These are phyloP conservation scores for Aphanoascus verrucosus DNA, from an alignment of 2,329 filamentous ascomycete genomes.

Conservation along the genomic window DNA sequence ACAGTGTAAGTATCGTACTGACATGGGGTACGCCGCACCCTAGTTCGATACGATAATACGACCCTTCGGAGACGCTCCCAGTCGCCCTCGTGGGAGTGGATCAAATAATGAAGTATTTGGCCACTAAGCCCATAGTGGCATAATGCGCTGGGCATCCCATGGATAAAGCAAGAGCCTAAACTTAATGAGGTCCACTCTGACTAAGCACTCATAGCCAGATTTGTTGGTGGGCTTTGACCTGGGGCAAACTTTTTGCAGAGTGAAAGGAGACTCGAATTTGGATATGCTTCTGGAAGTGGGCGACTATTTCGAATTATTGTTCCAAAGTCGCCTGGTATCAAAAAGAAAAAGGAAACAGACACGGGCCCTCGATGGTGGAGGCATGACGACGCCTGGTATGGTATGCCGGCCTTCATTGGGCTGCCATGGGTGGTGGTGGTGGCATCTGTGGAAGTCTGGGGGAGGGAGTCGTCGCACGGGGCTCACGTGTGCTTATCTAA, in stretches of 20 bases:
- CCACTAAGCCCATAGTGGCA: background rate
- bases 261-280: background rate
- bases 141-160: background rate
- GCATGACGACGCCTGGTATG: conserved; percentile 8
- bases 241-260: background rate
- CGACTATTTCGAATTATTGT: background rate
- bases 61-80: background rate
- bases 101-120: background rate
- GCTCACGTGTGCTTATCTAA: background rate
- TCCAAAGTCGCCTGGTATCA: background rate
- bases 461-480: background rate
- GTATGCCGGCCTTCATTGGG: background rate
- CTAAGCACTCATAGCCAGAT: background rate
- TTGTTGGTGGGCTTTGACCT: background rate
- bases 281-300: background rate
- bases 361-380: no score
- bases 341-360: background rate
- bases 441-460: background rate
- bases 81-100: conserved; percentile 9
- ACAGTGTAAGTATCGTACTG: background rate
- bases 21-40: background rate
- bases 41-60: background rate
- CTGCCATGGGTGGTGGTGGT: background rate
- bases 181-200: background rate
- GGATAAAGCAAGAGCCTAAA: conserved; percentile 3